phyloP scores from a whole-genome alignment of 768 basidiomycete species.

The Lyophyllum semitale region DNA sequence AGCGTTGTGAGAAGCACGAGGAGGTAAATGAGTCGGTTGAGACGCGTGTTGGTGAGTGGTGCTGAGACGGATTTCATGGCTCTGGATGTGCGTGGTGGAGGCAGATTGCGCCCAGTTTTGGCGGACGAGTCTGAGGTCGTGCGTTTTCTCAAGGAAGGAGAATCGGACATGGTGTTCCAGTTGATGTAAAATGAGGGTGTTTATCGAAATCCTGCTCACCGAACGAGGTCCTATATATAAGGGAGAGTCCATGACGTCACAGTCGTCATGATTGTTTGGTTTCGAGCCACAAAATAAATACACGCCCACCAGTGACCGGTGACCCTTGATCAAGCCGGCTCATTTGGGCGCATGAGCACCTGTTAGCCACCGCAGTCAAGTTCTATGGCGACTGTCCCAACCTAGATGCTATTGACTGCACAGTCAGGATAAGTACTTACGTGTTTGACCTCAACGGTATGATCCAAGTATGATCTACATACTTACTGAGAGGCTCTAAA shows the following conservation, averaged over 20 bases:
- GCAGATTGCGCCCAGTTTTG: conserved; percentile 19
- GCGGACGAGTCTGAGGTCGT: conserved; percentile 15
- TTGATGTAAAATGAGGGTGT: not conserved
- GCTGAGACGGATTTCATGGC: conserved; percentile 37
- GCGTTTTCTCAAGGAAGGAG: conserved; percentile 10
- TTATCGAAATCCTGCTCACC: not conserved
- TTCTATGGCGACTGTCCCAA: too few species aligned
- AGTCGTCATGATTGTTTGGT: not conserved
- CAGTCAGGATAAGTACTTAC: too few species aligned
- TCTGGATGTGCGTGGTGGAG: conserved; percentile 26
- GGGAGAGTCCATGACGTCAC: conserved; percentile 2
- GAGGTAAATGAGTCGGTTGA: conserved; percentile 51
- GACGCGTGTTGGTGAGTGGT: conserved; percentile 45
- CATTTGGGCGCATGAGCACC: too few species aligned
- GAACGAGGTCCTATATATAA: not conserved
- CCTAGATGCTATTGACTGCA: too few species aligned
- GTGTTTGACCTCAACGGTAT: too few species aligned
- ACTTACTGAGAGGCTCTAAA: too few species aligned
- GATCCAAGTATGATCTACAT: too few species aligned
- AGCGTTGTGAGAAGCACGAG: conserved; percentile 42
- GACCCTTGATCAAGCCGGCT: too few species aligned
- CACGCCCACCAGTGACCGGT: not conserved
- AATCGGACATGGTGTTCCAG: conserved; percentile 4
- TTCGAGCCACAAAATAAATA: not conserved
- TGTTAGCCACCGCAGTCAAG: too few species aligned